Percentiles rank a stretch among this genome's conserved stretches.
These are phyloP conservation scores for Xylariaceae sp. DNA, from an alignment of 2,329 filamentous ascomycete species.

Conservation along the genomic window DNA sequence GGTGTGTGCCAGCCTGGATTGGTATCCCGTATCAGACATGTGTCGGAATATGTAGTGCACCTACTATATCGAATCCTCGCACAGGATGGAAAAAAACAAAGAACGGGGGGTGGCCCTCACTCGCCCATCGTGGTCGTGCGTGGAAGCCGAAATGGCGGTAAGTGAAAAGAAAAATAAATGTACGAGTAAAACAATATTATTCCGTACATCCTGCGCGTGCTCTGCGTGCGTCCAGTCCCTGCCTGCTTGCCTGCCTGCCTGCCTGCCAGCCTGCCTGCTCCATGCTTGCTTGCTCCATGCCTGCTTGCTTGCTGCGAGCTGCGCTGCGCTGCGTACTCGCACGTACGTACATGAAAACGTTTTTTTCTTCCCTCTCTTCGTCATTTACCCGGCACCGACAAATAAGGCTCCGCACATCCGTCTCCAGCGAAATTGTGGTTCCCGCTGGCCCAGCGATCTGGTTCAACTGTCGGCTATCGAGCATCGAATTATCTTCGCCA, in stretches of 20 bases:
- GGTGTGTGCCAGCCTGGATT: background rate
- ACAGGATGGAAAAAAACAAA: too few relatives aligned
- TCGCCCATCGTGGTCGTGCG: too few relatives aligned
- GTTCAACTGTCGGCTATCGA: slow-evolving; percentile 31
- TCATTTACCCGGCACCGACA: background rate
- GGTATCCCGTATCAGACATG: background rate
- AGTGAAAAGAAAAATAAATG: slow-evolving; percentile 3
- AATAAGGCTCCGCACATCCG: slow-evolving; percentile 6
- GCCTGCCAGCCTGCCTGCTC: too few relatives aligned
- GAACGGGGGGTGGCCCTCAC: too few relatives aligned
- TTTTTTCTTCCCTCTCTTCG: too few relatives aligned
- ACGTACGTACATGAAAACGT: too few relatives aligned
- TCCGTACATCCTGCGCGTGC: too few relatives aligned
- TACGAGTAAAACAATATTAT: background rate
- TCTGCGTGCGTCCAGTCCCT: too few relatives aligned
- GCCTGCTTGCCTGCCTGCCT: too few relatives aligned
- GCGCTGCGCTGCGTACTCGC: too few relatives aligned
- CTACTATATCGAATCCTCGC: background rate
- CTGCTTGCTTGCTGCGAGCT: too few relatives aligned
- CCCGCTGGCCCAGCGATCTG: slow-evolving; percentile 29
- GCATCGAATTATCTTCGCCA: slow-evolving; percentile 13
- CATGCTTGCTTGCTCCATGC: too few relatives aligned
- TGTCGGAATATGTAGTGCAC: background rate
- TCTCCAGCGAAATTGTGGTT: slow-evolving; percentile 12
- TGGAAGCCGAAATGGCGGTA: slow-evolving; percentile 17